phyloP scores from a whole-genome alignment of 371 early-diverging fungal genomes.

The Haplosporangium sp. region DNA sequence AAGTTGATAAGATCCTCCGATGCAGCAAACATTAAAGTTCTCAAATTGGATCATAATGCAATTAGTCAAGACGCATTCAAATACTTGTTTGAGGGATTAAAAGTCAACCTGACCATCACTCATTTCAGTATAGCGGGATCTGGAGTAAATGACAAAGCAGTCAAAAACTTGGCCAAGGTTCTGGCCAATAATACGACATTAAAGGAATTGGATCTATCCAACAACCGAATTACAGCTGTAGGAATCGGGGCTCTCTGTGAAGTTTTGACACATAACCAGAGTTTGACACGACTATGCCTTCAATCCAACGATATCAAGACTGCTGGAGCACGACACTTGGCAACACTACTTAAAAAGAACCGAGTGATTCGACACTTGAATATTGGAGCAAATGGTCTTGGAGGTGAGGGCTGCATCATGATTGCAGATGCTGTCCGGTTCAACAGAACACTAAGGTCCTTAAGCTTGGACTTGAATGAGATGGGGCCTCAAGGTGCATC shows the following conservation, averaged over 20 bases:
- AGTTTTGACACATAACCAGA: conserved; percentile 29
- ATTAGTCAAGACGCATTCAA: conserved; percentile 44
- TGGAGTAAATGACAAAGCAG: conserved; percentile 37
- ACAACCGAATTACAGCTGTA: conserved; percentile 32
- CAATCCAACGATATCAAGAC: conserved; percentile 44
- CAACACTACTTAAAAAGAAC: conserved; percentile 39
- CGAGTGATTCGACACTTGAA: conserved; percentile 38
- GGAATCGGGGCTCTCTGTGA: conserved; percentile 32
- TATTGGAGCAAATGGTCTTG: conserved; percentile 51
- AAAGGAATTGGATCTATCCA: conserved; percentile 41
- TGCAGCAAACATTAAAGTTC: conserved; percentile 31
- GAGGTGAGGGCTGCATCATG: conserved; percentile 25
- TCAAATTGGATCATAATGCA: conserved; percentile 31
- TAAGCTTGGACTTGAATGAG: conserved; percentile 55
- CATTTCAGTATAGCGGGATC: conserved; percentile 22
- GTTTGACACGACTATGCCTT: conserved; percentile 37
- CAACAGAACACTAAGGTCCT: conserved; percentile 35
- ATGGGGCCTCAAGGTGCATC: conserved; percentile 37
- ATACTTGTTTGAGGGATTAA: conserved; percentile 27
- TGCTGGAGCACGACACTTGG: conserved; percentile 36
- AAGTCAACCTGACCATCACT: conserved; percentile 36
- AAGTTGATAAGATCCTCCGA: conserved; percentile 31
- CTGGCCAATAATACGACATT: conserved; percentile 38
- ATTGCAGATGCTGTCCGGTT: conserved; percentile 42
- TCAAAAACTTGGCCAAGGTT: conserved; percentile 33